Base-by-base conservation (phyloP, 2,329 filamentous ascomycete species). In the Elsinoe necatrix region DNA sequence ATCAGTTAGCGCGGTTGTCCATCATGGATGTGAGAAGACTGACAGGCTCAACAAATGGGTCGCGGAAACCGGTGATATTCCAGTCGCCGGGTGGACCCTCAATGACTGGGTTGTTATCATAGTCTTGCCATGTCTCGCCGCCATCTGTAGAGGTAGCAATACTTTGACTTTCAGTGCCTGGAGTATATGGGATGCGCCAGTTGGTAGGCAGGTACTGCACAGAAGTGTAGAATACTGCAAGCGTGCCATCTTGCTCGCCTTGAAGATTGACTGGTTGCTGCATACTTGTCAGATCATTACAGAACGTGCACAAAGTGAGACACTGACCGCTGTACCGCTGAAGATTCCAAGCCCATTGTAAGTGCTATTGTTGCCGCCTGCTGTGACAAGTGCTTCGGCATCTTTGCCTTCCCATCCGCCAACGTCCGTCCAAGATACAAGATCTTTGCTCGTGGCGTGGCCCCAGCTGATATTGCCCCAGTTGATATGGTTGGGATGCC, bases 271-370 rank as follows among this genome's bases (percentile, higher is more conserved):
- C 73, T 1, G 78, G 74, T 59, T 75, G 72, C 52, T 55, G 16
- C 3, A 6, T 1, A 2, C 1, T 14, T n/a, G 23, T 55, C 37
- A 55, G 52, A 31, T 7, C 2, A 39, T 39, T 7, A n/a, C 11
- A 11, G 7, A 20, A 25, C 34, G n/a, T 21, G 31, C 3, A 37
- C 7, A 41, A n/a, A 39, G 2, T 9, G 21, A 45, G 9, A 6
- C 20, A 55, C 52, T 42, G 2, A 43, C 52, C 3, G 72, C 71
- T 35, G 75, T 77, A 2, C 78, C 78, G 3, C 74, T 77, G 63
- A 80, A 80, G 29, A 80, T 75, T 0, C 78, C 77, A 11, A 79
- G 68, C 1, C 73, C 69, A 57, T 80, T 75, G 62, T 80, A 80
- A 6, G 68, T 66, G 39, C 68, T 69, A 56, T 69, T 67, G 56